These are phyloP conservation scores for Bolboschoenoplectus hybrid DNA, from an alignment of 202 grass and related monocot genomes.

Conservation along the genomic window DNA sequence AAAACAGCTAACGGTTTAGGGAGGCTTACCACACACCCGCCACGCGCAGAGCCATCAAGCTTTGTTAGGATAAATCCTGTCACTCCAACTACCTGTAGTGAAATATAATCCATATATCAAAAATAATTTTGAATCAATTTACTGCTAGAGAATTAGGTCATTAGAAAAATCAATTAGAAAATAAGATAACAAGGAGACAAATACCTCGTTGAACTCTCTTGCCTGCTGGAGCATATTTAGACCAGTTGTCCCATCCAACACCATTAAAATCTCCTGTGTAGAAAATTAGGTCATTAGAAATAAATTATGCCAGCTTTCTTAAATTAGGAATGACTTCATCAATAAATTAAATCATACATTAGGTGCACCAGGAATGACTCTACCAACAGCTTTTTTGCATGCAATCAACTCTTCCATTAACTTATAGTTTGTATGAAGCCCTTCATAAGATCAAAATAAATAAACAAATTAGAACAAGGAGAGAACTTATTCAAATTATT, in stretches of 20 bases:
- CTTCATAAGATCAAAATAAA: slow-evolving; percentile 5
- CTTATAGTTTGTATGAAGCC: slow-evolving; percentile 95
- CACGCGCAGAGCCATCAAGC: slow-evolving; percentile 79
- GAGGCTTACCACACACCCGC: slow-evolving; percentile 79
- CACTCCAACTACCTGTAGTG: slow-evolving; percentile 81
- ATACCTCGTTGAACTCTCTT: slow-evolving; percentile 95
- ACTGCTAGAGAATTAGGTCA: background rate
- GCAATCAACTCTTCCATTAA: slow-evolving; percentile 95
- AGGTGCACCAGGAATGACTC: slow-evolving; percentile 58
- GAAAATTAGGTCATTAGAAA: slow-evolving; percentile 28
- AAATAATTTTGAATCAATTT: slow-evolving; percentile 4
- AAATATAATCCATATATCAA: slow-evolving; percentile 32
- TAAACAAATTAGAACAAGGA: background rate
- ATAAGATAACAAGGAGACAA: background rate
- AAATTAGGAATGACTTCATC: background rate
- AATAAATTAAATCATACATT: slow-evolving; percentile 24
- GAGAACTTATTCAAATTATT: slow-evolving; percentile 25
- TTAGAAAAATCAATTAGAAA: too few species aligned
- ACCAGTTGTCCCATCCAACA: slow-evolving; percentile 97
- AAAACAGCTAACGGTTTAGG: slow-evolving; percentile 4
- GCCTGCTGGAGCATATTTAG: slow-evolving; percentile 95
- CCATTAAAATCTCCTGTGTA: slow-evolving; percentile 77
- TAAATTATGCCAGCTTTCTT: slow-evolving; percentile 1
- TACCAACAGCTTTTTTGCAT: slow-evolving; percentile 80
- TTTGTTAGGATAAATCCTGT: slow-evolving; percentile 93